A percentile compares a stretch with the other conserved stretches of the same genome.
Evolutionary conservation across 768 basidiomycete genomes (phyloP).

Genomic region (Boletales sp.): DNA sequence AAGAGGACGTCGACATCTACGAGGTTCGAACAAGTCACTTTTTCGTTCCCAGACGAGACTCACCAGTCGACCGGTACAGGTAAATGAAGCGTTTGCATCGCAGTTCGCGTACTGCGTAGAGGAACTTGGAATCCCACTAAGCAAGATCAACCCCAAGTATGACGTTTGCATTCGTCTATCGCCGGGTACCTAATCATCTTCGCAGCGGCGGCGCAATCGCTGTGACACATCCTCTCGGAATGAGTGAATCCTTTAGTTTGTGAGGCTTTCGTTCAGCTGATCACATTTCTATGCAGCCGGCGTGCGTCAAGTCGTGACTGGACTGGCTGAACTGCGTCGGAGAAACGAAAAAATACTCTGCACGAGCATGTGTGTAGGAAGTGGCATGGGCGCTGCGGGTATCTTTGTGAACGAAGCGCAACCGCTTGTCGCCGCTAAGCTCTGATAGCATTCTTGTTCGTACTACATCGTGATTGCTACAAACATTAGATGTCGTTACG

Average conservation of each 20-base stretch:
- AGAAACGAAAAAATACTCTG: slow-evolving; percentile 67
- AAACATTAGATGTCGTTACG: too few species aligned
- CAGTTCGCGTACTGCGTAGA: slow-evolving; percentile 94
- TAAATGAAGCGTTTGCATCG: slow-evolving; percentile 90
- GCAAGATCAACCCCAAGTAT: slow-evolving; percentile 85
- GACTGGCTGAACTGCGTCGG: slow-evolving; percentile 76
- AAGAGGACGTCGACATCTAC: slow-evolving; percentile 73
- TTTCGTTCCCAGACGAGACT: background rate
- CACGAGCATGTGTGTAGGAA: slow-evolving; percentile 81
- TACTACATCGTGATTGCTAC: too few species aligned
- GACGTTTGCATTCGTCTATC: slow-evolving; percentile 17
- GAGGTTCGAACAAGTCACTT: slow-evolving; percentile 45
- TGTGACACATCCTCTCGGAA: slow-evolving; percentile 76
- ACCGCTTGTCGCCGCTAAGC: slow-evolving; percentile 19
- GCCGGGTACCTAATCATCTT: background rate
- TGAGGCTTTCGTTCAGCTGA: slow-evolving; percentile 8
- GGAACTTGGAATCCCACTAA: slow-evolving; percentile 67
- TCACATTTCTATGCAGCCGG: slow-evolving; percentile 51
- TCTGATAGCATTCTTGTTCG: slow-evolving; percentile 6
- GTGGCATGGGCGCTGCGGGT: slow-evolving; percentile 86
- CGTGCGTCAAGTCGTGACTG: slow-evolving; percentile 82
- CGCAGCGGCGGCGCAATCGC: slow-evolving; percentile 82
- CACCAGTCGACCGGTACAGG: slow-evolving; percentile 37
- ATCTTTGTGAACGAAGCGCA: slow-evolving; percentile 71
- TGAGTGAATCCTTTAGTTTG: slow-evolving; percentile 52